phyloP scores from a whole-genome alignment of 2,329 filamentous ascomycete genomes.

The Plectosphaerella cucumerina region DNA sequence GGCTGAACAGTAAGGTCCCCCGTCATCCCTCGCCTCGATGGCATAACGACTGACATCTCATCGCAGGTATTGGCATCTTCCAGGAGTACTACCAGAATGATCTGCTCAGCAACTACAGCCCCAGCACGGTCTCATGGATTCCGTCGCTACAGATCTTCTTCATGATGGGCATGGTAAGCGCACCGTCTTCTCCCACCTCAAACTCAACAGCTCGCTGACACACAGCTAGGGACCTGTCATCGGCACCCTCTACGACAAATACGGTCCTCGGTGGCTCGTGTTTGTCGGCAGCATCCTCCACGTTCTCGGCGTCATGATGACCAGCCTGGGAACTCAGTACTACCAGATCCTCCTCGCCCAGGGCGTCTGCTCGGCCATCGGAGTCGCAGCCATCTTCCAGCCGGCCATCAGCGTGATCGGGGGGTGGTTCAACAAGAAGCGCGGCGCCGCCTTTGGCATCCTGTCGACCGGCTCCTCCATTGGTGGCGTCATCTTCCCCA shows the following conservation, averaged over 20 bases:
- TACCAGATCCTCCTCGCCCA: constrained; percentile 36
- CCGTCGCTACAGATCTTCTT: constrained; percentile 51
- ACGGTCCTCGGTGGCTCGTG: constrained; percentile 55
- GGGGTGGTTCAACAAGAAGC: constrained; percentile 28
- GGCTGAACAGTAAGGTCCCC: constrained; percentile 22
- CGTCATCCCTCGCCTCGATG: neutral
- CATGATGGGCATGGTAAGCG: constrained; percentile 42
- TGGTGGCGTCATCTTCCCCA: constrained; percentile 36
- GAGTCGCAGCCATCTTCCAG: constrained; percentile 27
- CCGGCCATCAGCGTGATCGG: constrained; percentile 25
- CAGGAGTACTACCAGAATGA: constrained; percentile 53
- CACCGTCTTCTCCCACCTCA: constrained; percentile 17
- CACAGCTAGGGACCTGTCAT: constrained; percentile 50
- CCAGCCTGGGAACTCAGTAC: constrained; percentile 40
- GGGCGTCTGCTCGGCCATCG: constrained; percentile 30
- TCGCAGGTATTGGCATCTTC: constrained; percentile 42
- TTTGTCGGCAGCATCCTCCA: constrained; percentile 49
- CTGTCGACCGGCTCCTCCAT: constrained; percentile 26
- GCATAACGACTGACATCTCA: neutral
- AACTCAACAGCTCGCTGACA: neutral
- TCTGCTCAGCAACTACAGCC: constrained; percentile 41
- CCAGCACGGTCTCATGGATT: constrained; percentile 59
- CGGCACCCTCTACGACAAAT: constrained; percentile 59
- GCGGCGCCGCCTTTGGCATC: constrained; percentile 29
- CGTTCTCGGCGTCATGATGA: constrained; percentile 62